A percentile compares a stretch with the other conserved stretches of the same genome.
These are phyloP conservation scores for Solanum ossicruentum DNA, from an alignment of 257 asterid genomes.

Conservation along the genomic window DNA sequence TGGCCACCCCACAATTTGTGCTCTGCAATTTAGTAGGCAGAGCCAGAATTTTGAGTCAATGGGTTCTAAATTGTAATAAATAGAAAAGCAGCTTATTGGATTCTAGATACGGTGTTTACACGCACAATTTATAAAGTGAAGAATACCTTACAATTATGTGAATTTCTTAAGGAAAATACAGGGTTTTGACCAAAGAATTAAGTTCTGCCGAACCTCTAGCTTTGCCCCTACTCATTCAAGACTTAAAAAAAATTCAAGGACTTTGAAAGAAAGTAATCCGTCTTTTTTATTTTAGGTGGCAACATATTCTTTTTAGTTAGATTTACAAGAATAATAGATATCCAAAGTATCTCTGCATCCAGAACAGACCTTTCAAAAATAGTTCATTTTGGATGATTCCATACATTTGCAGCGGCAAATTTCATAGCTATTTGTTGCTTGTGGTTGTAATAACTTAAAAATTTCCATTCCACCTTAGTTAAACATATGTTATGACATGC, in stretches of 20 bases:
- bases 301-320: neutral
- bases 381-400: neutral
- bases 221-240: neutral
- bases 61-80: neutral
- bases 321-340: neutral
- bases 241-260: neutral
- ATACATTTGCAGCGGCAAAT: neutral
- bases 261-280: neutral
- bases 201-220: neutral
- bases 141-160: neutral
- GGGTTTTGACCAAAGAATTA: neutral
- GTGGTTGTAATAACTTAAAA: neutral
- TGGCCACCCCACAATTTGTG: conserved; percentile 63
- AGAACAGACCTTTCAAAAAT: neutral
- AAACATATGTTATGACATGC: neutral
- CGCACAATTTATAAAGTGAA: neutral
- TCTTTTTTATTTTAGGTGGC: neutral
- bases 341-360: neutral
- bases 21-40: conserved; percentile 5
- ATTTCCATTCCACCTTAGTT: neutral
- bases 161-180: neutral
- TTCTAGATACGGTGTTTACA: neutral
- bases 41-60: neutral
- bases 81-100: neutral
- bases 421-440: neutral